phyloP scores from a whole-genome alignment of 2,329 filamentous ascomycete genomes.

The Aureobasidium sp. region DNA sequence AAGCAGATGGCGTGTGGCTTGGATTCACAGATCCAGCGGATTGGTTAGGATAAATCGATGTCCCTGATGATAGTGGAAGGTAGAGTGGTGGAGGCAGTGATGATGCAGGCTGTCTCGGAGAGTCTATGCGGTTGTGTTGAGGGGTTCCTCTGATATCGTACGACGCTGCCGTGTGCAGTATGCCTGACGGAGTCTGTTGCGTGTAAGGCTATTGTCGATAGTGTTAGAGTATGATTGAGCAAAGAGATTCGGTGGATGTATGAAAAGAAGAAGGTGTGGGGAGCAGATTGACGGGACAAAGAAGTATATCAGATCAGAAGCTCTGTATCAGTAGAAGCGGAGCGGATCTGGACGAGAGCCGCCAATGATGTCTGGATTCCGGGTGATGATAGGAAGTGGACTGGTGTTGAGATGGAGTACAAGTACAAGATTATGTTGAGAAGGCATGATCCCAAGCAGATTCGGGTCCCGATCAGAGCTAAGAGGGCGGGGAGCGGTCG shows the following conservation, averaged over 20 bases:
- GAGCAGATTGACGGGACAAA: neutral
- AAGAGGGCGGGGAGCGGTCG: constrained; percentile 8
- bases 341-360: neutral
- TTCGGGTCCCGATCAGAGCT: neutral
- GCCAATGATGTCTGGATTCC: neutral
- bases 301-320: neutral
- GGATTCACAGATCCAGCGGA: neutral
- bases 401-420: constrained; percentile 6
- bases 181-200: neutral
- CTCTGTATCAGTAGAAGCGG: neutral
- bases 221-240: neutral
- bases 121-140: constrained; percentile 1
- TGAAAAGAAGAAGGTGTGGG: neutral
- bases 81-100: neutral
- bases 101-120: neutral
- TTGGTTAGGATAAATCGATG: neutral
- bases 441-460: neutral
- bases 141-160: neutral
- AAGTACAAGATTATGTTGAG: constrained; percentile 8
- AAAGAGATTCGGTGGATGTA: neutral
- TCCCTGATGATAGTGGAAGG: neutral
- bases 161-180: neutral
- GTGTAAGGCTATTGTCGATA: constrained; percentile 5
- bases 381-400: neutral
- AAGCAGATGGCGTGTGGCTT: neutral